phyloP scores from a whole-genome alignment of 768 basidiomycete genomes.

The Gloeophyllum trabeum region DNA sequence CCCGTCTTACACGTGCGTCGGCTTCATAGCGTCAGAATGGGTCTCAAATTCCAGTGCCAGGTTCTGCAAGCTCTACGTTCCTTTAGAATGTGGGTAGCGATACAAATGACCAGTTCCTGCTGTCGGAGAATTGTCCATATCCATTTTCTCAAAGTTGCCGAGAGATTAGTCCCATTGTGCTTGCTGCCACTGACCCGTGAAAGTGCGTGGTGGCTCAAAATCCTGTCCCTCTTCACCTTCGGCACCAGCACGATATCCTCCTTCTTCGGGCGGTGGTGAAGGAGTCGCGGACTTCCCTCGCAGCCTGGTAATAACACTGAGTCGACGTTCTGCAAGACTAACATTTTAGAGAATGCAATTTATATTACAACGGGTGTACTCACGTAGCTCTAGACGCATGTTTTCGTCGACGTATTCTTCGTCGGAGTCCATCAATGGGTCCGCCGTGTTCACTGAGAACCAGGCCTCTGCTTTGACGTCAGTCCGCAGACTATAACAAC shows the following conservation, averaged over 20 bases:
- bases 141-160: no score
- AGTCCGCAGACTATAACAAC: constrained; percentile 1
- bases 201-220: background rate
- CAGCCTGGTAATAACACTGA: constrained; percentile 37
- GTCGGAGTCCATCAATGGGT: constrained; percentile 65
- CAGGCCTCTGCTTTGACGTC: constrained; percentile 47
- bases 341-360: background rate
- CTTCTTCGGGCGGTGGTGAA: constrained; percentile 19
- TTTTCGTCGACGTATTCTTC: constrained; percentile 59
- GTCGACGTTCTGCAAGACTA: constrained; percentile 12
- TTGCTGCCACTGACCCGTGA: background rate
- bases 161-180: constrained; percentile 8
- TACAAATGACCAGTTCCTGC: no score
- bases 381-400: background rate
- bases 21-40: no score
- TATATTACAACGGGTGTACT: background rate
- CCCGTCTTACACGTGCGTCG: no score
- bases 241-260: background rate
- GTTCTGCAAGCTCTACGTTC: no score
- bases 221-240: background rate
- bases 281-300: constrained; percentile 39
- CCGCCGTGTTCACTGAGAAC: constrained; percentile 49
- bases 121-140: no score
- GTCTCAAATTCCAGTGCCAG: no score
- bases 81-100: no score